A percentile compares a stretch with the other conserved stretches of the same genome.
These are phyloP conservation scores for Chlorella sp. DNA, from an alignment of 139 green algal genomes.

Conservation along the genomic window DNA sequence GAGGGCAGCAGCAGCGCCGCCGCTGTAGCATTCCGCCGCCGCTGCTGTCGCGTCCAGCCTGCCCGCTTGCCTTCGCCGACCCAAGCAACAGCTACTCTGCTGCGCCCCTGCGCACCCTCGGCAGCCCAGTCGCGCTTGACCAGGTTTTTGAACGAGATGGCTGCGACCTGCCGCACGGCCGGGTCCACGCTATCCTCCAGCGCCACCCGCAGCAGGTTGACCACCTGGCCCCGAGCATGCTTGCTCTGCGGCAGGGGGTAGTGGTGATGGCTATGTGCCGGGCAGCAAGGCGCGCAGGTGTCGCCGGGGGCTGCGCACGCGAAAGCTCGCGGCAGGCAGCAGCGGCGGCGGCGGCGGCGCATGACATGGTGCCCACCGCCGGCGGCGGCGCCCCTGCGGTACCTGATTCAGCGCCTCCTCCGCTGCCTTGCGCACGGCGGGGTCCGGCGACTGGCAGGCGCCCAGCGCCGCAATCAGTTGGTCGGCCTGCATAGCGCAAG, in stretches of 20 bases:
- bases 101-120: slow-evolving; percentile 13
- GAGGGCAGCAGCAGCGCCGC: too few relatives aligned
- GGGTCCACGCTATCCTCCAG: slow-evolving; percentile 75
- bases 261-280: not conserved
- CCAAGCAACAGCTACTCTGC: not conserved
- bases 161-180: slow-evolving; percentile 86
- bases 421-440: slow-evolving; percentile 62
- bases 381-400: not conserved
- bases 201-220: slow-evolving; percentile 86
- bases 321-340: too few relatives aligned
- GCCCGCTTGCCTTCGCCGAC: too few relatives aligned
- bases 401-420: slow-evolving; percentile 84
- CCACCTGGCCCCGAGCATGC: slow-evolving; percentile 66
- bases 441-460: slow-evolving; percentile 69
- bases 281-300: too few relatives aligned
- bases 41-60: too few relatives aligned
- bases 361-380: not conserved
- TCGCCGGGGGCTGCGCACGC: not conserved
- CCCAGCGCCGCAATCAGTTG: slow-evolving; percentile 71
- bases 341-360: too few relatives aligned
- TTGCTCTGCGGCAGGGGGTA: slow-evolving; percentile 64
- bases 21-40: too few relatives aligned
- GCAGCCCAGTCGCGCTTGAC: slow-evolving; percentile 85
- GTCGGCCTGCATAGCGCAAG: slow-evolving; percentile 66
- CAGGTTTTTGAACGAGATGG: slow-evolving; percentile 96